Evolutionary conservation across 139 green algal genomes (phyloP).

Genomic region (Tetraselmis striata): DNA sequence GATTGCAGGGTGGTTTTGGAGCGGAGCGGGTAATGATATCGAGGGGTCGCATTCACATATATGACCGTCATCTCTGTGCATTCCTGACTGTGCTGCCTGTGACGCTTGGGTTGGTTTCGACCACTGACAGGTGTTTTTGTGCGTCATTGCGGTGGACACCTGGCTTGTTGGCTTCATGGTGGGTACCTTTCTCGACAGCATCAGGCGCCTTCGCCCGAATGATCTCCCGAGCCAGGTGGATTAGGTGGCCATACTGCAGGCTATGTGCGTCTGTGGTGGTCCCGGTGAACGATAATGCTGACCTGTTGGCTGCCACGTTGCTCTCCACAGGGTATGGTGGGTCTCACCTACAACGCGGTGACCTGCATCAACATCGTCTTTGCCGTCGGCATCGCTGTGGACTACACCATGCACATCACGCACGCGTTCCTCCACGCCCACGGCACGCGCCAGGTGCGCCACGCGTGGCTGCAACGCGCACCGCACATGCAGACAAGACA

Average conservation of each 20-base stretch:
- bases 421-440: slow-evolving; percentile 37
- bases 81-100: too few species aligned
- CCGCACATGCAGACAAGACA: background rate
- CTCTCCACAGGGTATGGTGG: background rate
- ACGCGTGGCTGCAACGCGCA: too few species aligned
- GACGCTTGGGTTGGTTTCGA: too few species aligned
- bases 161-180: background rate
- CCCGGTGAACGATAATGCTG: too few species aligned
- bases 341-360: slow-evolving; percentile 35
- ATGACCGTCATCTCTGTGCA: too few species aligned
- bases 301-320: too few species aligned
- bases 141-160: background rate
- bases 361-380: slow-evolving; percentile 51
- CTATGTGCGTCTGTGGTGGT: background rate
- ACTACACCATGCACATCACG: slow-evolving; percentile 46
- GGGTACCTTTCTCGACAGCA: background rate
- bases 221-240: too few species aligned
- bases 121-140: background rate
- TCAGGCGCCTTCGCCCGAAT: too few species aligned
- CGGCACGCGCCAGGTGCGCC: slow-evolving; percentile 9
- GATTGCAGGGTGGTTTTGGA: too few species aligned
- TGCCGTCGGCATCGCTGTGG: slow-evolving; percentile 46
- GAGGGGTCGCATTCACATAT: too few species aligned
- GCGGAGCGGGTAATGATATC: too few species aligned
- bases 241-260: too few species aligned